A percentile compares a stretch with the other conserved stretches of the same genome.
Evolutionary conservation across 495 filamentous ascomycete genomes (phyloP).

Genomic region (Penicillium macrosclerotiorum): DNA sequence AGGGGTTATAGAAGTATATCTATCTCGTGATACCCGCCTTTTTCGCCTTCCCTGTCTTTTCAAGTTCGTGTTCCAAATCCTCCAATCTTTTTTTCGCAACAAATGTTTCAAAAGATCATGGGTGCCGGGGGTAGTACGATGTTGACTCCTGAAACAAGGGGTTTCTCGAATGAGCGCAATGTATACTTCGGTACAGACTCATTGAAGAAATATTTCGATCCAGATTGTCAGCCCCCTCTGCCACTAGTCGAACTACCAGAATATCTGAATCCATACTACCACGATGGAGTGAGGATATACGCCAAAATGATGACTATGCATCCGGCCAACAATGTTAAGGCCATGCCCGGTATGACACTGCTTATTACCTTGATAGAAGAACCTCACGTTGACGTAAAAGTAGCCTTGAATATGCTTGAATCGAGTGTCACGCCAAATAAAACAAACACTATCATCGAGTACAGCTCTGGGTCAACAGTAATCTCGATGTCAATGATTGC

Average conservation of each 20-base stretch:
- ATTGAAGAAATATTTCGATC: constrained; percentile 56
- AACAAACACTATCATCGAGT: constrained; percentile 55
- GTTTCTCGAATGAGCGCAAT: constrained; percentile 48
- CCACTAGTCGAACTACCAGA: constrained; percentile 60
- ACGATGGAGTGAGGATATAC: constrained; percentile 60
- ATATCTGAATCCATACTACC: constrained; percentile 52
- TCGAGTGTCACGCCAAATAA: constrained; percentile 40
- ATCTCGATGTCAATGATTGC: constrained; percentile 58
- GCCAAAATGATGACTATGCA: constrained; percentile 64
- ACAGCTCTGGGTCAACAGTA: constrained; percentile 62
- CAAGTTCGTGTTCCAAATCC: background rate
- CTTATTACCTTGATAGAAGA: background rate
- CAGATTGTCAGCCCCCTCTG: constrained; percentile 53
- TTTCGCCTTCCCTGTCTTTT: background rate
- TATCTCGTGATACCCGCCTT: background rate
- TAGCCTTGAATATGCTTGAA: constrained; percentile 57
- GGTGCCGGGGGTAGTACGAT: constrained; percentile 19
- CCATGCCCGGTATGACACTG: constrained; percentile 52
- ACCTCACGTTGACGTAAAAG: background rate
- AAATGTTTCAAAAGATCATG: constrained; percentile 1
- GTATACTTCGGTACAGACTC: constrained; percentile 55
- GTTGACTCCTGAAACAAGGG: too few relatives aligned
- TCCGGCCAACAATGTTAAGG: constrained; percentile 64
- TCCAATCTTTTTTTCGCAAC: background rate
- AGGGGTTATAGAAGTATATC: constrained; percentile 12